Percentiles rank a stretch among this genome's conserved stretches.
Conservation (phyloP, 1,284 basidiomycete species). For the Sphaerobolus stellatus region DNA sequence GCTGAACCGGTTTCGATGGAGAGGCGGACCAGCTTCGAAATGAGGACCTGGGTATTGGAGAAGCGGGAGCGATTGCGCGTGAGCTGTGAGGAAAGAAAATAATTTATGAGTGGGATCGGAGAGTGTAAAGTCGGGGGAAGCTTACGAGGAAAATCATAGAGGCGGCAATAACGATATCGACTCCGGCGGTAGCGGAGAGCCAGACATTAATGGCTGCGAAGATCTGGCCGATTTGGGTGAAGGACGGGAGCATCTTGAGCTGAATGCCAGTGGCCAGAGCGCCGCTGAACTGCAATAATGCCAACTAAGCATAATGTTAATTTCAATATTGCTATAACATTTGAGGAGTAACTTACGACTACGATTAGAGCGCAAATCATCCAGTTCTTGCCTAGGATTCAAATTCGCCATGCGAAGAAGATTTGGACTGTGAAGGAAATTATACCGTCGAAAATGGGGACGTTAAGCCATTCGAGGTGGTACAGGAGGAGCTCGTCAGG, state of each 20-base stretch:
- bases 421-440: conserved; percentile 40
- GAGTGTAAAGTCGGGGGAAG: no score
- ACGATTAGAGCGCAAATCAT: neutral
- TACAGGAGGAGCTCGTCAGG: conserved; percentile 9
- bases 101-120: neutral
- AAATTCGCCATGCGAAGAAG: conserved; percentile 46
- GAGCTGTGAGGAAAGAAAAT: neutral
- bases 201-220: no score
- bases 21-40: conserved; percentile 17
- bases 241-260: no score
- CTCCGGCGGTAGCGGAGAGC: conserved; percentile 16
- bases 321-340: no score
- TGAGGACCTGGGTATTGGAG: conserved; percentile 13
- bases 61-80: conserved; percentile 14
- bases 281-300: no score
- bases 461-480: conserved; percentile 22
- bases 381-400: conserved; percentile 25
- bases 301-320: no score
- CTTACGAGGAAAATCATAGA: conserved; percentile 19
- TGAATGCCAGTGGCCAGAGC: no score
- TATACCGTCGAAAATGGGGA: conserved; percentile 29
- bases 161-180: conserved; percentile 20
- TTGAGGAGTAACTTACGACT: neutral
- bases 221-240: neutral
- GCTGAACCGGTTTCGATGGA: conserved; percentile 18